A percentile compares a stretch with the other conserved stretches of the same genome.
phyloP scores from a whole-genome alignment of 805 yeast genomes.

The Metschnikowia reukaufii region DNA sequence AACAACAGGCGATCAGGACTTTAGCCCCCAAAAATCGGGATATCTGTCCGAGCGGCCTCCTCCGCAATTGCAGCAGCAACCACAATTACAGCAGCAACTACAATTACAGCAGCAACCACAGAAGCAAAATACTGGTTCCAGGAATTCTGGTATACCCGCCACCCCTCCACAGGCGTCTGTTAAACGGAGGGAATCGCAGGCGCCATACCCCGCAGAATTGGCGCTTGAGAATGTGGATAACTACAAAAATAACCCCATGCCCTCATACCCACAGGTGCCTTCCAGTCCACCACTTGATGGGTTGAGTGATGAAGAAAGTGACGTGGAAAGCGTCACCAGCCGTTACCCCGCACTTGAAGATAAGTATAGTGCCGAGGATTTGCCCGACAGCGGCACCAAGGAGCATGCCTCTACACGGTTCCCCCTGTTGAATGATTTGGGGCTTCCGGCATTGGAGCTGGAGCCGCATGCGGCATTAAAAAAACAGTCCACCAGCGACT shows the following conservation, averaged over 20 bases:
- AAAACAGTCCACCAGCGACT: conserved; percentile 6
- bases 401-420: conserved; percentile 19
- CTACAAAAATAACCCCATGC: background rate
- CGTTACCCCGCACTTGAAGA: conserved; percentile 20
- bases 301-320: conserved; percentile 18
- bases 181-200: background rate
- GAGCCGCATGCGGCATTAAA: conserved; percentile 4
- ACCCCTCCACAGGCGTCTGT: background rate
- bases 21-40: background rate
- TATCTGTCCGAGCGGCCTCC: too few relatives aligned
- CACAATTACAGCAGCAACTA: background rate
- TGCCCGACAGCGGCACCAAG: conserved; percentile 1
- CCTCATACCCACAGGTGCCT: conserved; percentile 15
- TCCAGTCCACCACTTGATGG: conserved; percentile 19
- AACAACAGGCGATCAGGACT: background rate
- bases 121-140: background rate
- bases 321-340: conserved; percentile 21
- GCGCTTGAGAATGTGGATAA: background rate
- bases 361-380: background rate
- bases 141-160: background rate
- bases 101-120: background rate
- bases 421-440: conserved; percentile 20
- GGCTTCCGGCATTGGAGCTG: conserved; percentile 9
- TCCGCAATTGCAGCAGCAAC: background rate
- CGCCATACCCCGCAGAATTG: background rate